Conservation (phyloP, 257 asterid species). For the Nicotiana paniculata region DNA sequence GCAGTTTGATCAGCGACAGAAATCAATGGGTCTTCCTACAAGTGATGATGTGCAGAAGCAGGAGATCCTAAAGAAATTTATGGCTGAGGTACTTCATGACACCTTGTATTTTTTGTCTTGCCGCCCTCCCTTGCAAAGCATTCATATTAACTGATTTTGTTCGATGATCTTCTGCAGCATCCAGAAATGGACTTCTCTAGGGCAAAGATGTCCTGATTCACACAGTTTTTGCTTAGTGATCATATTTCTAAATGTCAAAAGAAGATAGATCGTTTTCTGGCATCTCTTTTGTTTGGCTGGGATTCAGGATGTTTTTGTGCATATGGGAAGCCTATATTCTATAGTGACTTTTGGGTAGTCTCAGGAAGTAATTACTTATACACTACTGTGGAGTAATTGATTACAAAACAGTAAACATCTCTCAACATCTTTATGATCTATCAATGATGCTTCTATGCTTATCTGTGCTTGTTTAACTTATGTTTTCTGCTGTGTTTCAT, state of each 20-base stretch:
- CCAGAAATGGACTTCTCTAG: slow-evolving; percentile 63
- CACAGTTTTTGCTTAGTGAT: background rate
- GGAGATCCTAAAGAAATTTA: slow-evolving; percentile 56
- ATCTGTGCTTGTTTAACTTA: background rate
- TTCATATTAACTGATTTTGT: background rate
- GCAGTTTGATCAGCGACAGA: slow-evolving; percentile 60
- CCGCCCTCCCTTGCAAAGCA: background rate
- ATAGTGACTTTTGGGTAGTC: background rate
- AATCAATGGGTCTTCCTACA: slow-evolving; percentile 62
- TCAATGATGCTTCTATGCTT: background rate
- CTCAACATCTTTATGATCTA: background rate
- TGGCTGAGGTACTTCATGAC: slow-evolving; percentile 48
- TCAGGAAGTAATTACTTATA: background rate
- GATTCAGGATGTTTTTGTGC: background rate
- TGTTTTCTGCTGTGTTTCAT: background rate
- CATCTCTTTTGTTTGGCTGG: background rate
- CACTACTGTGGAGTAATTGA: background rate
- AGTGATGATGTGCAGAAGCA: slow-evolving; percentile 69
- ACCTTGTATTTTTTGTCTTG: background rate
- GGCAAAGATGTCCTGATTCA: slow-evolving; percentile 37
- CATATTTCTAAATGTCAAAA: background rate
- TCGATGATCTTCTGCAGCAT: slow-evolving; percentile 40
- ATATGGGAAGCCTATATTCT: background rate
- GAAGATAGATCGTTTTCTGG: background rate
- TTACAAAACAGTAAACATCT: background rate